Conservation (phyloP, 192 early-diverging fungal species). For the Globomyces pollinis-pini region DNA sequence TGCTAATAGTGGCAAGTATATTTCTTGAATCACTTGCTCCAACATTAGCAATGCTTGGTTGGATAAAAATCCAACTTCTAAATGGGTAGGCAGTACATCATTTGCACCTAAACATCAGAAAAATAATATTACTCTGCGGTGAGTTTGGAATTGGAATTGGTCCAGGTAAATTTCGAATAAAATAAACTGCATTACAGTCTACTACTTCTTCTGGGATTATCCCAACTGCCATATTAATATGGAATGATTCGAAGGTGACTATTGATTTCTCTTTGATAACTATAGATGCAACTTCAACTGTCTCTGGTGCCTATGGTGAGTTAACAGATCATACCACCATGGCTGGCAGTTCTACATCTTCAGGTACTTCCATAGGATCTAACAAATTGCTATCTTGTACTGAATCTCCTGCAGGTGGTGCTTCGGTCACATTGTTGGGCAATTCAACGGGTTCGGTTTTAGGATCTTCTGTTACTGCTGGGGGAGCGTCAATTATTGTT, state of each 20-base stretch:
- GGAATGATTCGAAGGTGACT: constrained; percentile 26
- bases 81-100: constrained; percentile 18
- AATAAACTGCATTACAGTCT: constrained; percentile 49
- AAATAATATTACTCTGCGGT: constrained; percentile 30
- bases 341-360: neutral
- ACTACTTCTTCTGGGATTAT: constrained; percentile 42
- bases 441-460: neutral
- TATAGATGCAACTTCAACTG: no score
- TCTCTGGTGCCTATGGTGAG: no score
- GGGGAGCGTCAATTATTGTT: neutral
- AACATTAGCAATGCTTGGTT: constrained; percentile 49
- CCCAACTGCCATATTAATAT: constrained; percentile 38
- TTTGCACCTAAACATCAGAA: constrained; percentile 27
- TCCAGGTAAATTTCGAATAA: constrained; percentile 38
- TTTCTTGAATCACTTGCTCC: constrained; percentile 45
- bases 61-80: constrained; percentile 50
- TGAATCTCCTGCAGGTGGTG: neutral
- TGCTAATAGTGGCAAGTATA: constrained; percentile 47
- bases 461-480: neutral
- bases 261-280: constrained; percentile 1
- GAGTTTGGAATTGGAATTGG: constrained; percentile 29
- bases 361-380: neutral
- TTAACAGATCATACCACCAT: no score
- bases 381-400: no score
- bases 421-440: neutral